These are phyloP conservation scores for Saccharomyces hybrid DNA, from an alignment of 1,139 yeast species.

Conservation along the genomic window DNA sequence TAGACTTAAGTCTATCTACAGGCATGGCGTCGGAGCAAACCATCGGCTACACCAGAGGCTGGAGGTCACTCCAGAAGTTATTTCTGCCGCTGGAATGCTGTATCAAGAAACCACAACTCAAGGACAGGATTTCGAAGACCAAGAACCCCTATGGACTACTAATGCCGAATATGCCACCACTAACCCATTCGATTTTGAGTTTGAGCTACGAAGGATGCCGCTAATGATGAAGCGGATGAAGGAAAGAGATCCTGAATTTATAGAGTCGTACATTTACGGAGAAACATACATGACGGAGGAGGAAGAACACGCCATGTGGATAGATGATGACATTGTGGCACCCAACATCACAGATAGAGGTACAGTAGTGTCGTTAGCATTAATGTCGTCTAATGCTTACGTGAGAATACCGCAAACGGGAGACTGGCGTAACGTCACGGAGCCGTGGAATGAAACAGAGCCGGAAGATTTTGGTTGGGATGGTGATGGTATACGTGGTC, in stretches of 20 bases:
- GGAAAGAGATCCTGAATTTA: constrained; percentile 53
- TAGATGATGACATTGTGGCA: constrained; percentile 39
- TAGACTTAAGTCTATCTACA: constrained; percentile 12
- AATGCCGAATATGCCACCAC: constrained; percentile 13
- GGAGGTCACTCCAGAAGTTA: not conserved
- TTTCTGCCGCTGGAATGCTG: not conserved
- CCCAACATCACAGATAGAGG: constrained; percentile 73
- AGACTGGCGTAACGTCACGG: constrained; percentile 82
- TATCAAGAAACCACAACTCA: not conserved
- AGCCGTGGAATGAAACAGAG: constrained; percentile 42
- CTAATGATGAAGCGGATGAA: constrained; percentile 41
- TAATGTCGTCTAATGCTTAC: constrained; percentile 88
- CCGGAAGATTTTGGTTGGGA: constrained; percentile 70
- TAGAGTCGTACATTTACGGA: constrained; percentile 52
- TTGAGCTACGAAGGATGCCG: constrained; percentile 11
- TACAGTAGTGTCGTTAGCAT: constrained; percentile 68
- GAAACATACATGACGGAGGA: constrained; percentile 38
- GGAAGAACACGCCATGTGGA: constrained; percentile 38
- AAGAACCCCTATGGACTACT: constrained; percentile 20
- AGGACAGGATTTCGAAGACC: constrained; percentile 7
- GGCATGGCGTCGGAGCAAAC: constrained; percentile 17
- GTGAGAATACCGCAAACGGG: constrained; percentile 68
- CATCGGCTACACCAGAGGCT: constrained; percentile 10
- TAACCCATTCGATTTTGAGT: constrained; percentile 23
- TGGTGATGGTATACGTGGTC: constrained; percentile 79